phyloP scores from a whole-genome alignment of 495 filamentous ascomycete species.

The Penicillium egyptiacum region DNA sequence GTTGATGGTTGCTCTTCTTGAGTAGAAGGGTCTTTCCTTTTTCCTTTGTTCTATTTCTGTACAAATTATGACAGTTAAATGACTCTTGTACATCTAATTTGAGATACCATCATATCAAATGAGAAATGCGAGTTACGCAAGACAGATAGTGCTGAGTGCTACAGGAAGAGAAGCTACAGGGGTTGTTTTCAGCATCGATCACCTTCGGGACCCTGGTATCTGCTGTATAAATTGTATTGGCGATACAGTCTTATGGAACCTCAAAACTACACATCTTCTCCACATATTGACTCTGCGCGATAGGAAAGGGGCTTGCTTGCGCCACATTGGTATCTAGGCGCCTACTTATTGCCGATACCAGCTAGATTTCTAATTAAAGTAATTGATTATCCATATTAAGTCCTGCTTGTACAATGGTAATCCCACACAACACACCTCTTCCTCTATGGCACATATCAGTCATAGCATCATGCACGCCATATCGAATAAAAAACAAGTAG shows the following conservation, averaged over 20 bases:
- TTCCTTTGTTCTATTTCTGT: not conserved
- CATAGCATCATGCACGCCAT: conserved; percentile 5
- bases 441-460: conserved; percentile 7
- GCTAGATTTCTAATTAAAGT: not conserved
- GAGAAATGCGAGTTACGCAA: not conserved
- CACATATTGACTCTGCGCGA: too few relatives aligned
- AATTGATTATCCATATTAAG: conserved; percentile 12
- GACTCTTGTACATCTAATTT: not conserved
- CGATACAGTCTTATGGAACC: too few relatives aligned
- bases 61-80: not conserved
- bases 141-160: not conserved
- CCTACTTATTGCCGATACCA: not conserved
- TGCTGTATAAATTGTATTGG: not conserved
- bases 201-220: not conserved
- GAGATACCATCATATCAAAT: conserved; percentile 8
- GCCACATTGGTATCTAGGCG: not conserved
- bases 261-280: too few relatives aligned
- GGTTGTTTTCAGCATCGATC: not conserved
- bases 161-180: not conserved
- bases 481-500: conserved; percentile 6
- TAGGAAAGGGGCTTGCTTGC: not conserved
- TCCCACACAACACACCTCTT: conserved; percentile 1
- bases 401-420: conserved; percentile 14
- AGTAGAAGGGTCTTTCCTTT: conserved; percentile 21
- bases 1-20: conserved; percentile 45